Percentiles rank a stretch among this genome's conserved stretches.
Evolutionary conservation across 2,329 filamentous ascomycete genomes (phyloP).

Genomic region (Stenocarpella maydis): DNA sequence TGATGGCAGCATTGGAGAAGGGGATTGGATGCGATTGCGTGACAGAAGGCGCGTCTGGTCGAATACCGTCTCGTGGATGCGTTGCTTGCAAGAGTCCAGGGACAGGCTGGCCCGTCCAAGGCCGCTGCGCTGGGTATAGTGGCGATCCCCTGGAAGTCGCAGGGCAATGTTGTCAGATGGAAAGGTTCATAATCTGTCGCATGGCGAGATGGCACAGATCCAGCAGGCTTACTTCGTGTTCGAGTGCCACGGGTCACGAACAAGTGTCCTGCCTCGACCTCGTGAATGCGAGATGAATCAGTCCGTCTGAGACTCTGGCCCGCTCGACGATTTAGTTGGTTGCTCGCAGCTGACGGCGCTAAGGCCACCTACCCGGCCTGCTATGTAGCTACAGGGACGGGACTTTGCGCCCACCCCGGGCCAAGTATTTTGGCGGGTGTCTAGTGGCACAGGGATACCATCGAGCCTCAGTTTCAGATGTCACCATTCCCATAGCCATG

Average conservation of each 20-base stretch:
- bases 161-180: conserved; percentile 30
- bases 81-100: conserved; percentile 31
- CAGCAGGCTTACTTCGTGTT: conserved; percentile 27
- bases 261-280: conserved; percentile 31
- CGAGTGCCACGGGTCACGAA: conserved; percentile 25
- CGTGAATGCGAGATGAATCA: conserved; percentile 32
- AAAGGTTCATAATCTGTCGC: conserved; percentile 24
- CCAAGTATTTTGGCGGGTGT: conserved; percentile 7
- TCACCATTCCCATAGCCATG: conserved; percentile 5
- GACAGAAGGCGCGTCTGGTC: conserved; percentile 2
- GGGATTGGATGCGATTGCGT: conserved; percentile 19
- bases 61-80: conserved; percentile 34
- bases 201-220: conserved; percentile 23
- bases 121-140: conserved; percentile 19
- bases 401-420: neutral
- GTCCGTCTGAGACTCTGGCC: neutral
- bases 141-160: conserved; percentile 23
- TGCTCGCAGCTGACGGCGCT: conserved; percentile 17
- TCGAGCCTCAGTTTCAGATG: neutral
- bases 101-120: conserved; percentile 35
- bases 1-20: conserved; percentile 64
- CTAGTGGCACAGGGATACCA: conserved; percentile 7
- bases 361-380: conserved; percentile 23
- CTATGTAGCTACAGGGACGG: neutral
- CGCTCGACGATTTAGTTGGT: neutral